phyloP scores from a whole-genome alignment of 495 filamentous ascomycete genomes.

The Podospora pseudoanserina region DNA sequence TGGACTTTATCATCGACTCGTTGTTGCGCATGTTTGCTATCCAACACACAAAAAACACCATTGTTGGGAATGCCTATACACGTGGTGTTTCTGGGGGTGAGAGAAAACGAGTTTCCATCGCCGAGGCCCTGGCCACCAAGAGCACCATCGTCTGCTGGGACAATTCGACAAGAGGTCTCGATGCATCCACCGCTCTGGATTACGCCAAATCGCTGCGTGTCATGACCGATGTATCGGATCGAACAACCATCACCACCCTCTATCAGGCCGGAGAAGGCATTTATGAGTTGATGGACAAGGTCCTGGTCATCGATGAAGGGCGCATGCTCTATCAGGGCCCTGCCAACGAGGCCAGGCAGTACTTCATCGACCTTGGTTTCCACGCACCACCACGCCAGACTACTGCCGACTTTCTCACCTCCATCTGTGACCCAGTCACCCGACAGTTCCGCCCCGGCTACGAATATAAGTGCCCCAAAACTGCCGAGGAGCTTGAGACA shows the following conservation, averaged over 20 bases:
- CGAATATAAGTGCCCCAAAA: slow-evolving; percentile 63
- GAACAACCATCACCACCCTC: slow-evolving; percentile 77
- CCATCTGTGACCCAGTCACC: slow-evolving; percentile 64
- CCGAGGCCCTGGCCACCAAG: slow-evolving; percentile 45
- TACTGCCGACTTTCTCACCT: slow-evolving; percentile 69
- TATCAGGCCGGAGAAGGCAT: slow-evolving; percentile 84
- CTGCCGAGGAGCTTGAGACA: slow-evolving; percentile 64
- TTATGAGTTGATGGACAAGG: slow-evolving; percentile 75
- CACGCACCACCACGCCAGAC: slow-evolving; percentile 53
- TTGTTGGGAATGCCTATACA: slow-evolving; percentile 80
- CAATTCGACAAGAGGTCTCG: slow-evolving; percentile 77
- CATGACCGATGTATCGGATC: slow-evolving; percentile 78
- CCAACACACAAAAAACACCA: slow-evolving; percentile 72
- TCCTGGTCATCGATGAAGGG: slow-evolving; percentile 62
- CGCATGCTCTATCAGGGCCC: slow-evolving; percentile 67
- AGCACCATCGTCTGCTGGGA: slow-evolving; percentile 56
- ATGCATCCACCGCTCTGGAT: slow-evolving; percentile 75
- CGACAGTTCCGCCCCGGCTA: slow-evolving; percentile 58
- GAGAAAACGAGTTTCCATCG: slow-evolving; percentile 55
- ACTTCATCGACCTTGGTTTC: slow-evolving; percentile 61
- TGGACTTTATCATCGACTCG: slow-evolving; percentile 64
- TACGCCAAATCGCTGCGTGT: slow-evolving; percentile 73
- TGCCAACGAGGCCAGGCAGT: slow-evolving; percentile 53
- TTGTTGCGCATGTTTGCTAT: slow-evolving; percentile 76
- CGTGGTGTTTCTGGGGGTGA: slow-evolving; percentile 66